Base-by-base conservation (phyloP, 176 grass and related monocot species). In the Alloteropsis semialata region DNA sequence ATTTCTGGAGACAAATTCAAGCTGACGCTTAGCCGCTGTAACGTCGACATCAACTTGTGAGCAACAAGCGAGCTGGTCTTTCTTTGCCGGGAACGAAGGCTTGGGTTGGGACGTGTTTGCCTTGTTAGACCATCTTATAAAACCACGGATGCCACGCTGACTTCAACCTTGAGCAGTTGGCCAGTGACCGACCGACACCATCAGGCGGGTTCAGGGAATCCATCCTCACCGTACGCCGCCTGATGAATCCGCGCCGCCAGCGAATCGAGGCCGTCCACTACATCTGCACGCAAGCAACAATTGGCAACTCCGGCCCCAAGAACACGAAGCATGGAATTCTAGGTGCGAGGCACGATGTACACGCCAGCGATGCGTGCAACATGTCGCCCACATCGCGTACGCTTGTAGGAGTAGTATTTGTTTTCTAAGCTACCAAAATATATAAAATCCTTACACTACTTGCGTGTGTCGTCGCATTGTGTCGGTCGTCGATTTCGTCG, bases 361-460 rank as follows among this genome's bases (percentile, higher is more conserved):
- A 25, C 64, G 19, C 45, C 9, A 27, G 60, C 34, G 9, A 46
- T 13, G 16, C 5, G 68, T 19, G 74, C 64, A 15, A 70, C 83
- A 78, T 79, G 83, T 61, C 74, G 51, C 74, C 63, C 64, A 49
- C 41, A 16, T 77, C 29, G 44, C 29, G 39, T 46, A 70, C 38
- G 11, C 39, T 61, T 30, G 58, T 25, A 56, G 16, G 3, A 18
- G 21, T 19, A 22, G 10, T 39, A 5, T 39, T 41, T n/a, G n/a
- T n/a, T 33, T 33, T 33, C 15, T 68, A 36, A 68, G 21, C 65
- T 42, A 39, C 37, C 65, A 21, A 13, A 13, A 39, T 41, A 6
- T 7, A 25, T 0, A 55, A 55, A 55, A 22, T 10, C 22, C 51
- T n/a, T 68, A 45, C 16, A 8, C 2, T 9, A 15, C 6, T 56